Evolutionary conservation across 2,329 filamentous ascomycete species (phyloP), one percentile per base, ranked within the genome.

Genomic region (Aspergillus felis): DNA sequence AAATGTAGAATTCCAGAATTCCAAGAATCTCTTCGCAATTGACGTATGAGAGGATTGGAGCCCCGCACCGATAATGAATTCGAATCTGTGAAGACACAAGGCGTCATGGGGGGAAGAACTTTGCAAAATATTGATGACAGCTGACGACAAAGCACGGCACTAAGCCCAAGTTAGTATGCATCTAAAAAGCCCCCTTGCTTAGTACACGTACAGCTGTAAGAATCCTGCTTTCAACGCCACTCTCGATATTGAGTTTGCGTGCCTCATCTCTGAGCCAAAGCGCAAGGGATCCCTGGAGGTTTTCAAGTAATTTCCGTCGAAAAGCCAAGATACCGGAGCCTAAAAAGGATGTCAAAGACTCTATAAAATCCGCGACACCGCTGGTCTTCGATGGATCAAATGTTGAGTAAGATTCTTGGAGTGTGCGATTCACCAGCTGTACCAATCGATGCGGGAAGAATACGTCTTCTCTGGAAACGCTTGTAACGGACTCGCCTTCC

Each of bases 1-100:
- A 66, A 91, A 91, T 0, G 87, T 82, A 0, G 74, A 70, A 63
- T 92, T 92, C 91, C 91, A 97, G 60, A 83, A 79, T 17, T 73
- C 68, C 27, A 87, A 78, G 1, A 84, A 81, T 3, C 68, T 68
- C 49, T 82, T 83, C 10, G 80, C 78, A 9, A 83, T 78, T 3
- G 70, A 72, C 50, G 74, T 77, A 61, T 83, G 79, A 5, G 76
- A 76, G 48, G 82, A 86, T 24, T 77, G 69, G 28, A 87, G 78
- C 1, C 81, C 82, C 50, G 83, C 76, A 29, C 78, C 73, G 9
- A 87, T 70, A 6, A 87, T 68, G 4, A 66, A 59, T 50, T 82
- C 79, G 3, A 86, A 67, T 68, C 79, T 71, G 73, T 85, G 60
- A 76, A 89, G 64, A 78, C 60, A 64, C 3, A 58, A 32, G 7